These are phyloP conservation scores for Kregervanrija delftensis DNA, from an alignment of 805 yeast species.

Conservation along the genomic window DNA sequence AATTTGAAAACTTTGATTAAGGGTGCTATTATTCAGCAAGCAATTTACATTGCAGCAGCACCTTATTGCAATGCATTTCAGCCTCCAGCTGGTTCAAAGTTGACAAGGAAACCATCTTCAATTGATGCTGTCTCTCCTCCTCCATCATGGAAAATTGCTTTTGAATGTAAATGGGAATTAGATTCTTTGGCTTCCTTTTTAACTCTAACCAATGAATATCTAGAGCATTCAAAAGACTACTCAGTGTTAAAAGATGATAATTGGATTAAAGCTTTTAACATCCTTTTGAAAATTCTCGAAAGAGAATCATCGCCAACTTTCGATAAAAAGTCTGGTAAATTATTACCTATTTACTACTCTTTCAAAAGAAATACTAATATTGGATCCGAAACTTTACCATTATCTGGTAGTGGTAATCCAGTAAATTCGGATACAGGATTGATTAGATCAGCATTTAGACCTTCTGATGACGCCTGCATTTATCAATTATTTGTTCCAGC, in stretches of 20 bases:
- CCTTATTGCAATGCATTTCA: slow-evolving; percentile 93
- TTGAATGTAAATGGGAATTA: slow-evolving; percentile 86
- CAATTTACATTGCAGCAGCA: slow-evolving; percentile 48
- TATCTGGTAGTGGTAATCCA: slow-evolving; percentile 81
- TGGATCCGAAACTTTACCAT: slow-evolving; percentile 76
- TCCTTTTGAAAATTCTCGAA: slow-evolving; percentile 43
- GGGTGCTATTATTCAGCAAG: slow-evolving; percentile 82
- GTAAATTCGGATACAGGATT: slow-evolving; percentile 64
- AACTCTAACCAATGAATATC: slow-evolving; percentile 68
- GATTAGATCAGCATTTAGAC: slow-evolving; percentile 78
- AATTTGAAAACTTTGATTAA: slow-evolving; percentile 44
- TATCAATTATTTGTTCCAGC: slow-evolving; percentile 80
- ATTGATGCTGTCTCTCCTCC: slow-evolving; percentile 61
- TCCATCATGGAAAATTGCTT: slow-evolving; percentile 66
- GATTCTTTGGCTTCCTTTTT: slow-evolving; percentile 82
- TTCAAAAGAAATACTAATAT: slow-evolving; percentile 69
- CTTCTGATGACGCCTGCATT: slow-evolving; percentile 83
- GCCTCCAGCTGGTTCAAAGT: slow-evolving; percentile 56
- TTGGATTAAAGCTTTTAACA: slow-evolving; percentile 57
- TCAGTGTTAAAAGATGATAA: slow-evolving; percentile 36
- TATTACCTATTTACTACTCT: slow-evolving; percentile 46
- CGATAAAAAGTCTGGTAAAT: slow-evolving; percentile 37
- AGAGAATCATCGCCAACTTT: slow-evolving; percentile 61
- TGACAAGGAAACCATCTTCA: slow-evolving; percentile 44
- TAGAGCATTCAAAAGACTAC: slow-evolving; percentile 43